Evolutionary conservation across 2,329 filamentous ascomycete genomes (phyloP), one percentile per base, ranked within the genome.

Genomic region (Microdochium paspali): DNA sequence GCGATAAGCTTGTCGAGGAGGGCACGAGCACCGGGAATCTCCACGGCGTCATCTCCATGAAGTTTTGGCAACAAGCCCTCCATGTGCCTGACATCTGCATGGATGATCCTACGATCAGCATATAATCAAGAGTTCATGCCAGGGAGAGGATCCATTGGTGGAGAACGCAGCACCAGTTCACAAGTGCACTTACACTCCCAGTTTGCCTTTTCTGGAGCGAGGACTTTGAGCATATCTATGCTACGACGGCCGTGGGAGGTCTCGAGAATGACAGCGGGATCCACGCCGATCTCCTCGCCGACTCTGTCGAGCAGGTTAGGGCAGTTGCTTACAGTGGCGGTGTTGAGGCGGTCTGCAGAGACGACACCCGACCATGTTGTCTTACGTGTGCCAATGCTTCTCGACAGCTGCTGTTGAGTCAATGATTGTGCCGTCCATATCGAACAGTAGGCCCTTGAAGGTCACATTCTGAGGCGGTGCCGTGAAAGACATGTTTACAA

Each of bases 161-260:
- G 31, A 9, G 18, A 18, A 9, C 10, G 31, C 30, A 24, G 42
- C 48, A 18, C 51, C 26, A 20, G 20, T 12, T 23, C 13, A 20
- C 47, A 48, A 53, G 51, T 53, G 35, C 26, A 79, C 87, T 70
- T 69, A 94, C 89, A 95, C 54, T 95, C 89, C 89, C 87, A 91
- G 57, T 85, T 96, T 39, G 93, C 93, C 62, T 89, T 88, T 56
- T 87, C 82, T 15, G 89, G 86, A 52, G 87, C 84, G 49, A 95
- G 79, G 24, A 90, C 71, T 62, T 79, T 79, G 49, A 98, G 74
- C 2, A 86, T 82, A 58, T 98, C 93, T 59, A 97, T 95, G 55
- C 83, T 89, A 49, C 93, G 76, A 50, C 91, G 81, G 51, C 93
- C 93, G 66, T 98, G 93, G 4, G 90, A 95, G 10, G 89, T 95